Conservation (phyloP, 1,139 yeast species). For the Diutina neorugosa region DNA sequence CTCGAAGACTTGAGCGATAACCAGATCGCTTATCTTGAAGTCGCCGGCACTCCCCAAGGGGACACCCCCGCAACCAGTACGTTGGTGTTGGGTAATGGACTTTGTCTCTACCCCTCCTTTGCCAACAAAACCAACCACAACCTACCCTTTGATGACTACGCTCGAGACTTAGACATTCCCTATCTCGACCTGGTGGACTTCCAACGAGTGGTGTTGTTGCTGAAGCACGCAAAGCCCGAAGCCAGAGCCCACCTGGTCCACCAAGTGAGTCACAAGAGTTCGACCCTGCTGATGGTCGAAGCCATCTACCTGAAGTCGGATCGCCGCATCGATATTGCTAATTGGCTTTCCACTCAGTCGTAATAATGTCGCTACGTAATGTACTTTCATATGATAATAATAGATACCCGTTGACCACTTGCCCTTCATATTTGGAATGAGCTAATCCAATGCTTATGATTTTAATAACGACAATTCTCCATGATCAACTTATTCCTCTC, state of each 20-base stretch:
- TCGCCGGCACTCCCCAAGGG: background rate
- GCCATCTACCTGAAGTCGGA: background rate
- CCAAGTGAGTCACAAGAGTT: background rate
- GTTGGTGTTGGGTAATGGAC: background rate
- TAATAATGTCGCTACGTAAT: too few relatives aligned
- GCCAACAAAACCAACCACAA: background rate
- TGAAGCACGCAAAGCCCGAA: background rate
- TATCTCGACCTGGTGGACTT: background rate
- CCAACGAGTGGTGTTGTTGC: background rate
- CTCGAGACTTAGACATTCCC: background rate
- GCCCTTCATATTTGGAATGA: background rate
- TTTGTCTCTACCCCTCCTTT: background rate
- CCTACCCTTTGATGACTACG: slow-evolving; percentile 1
- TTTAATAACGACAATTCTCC: too few relatives aligned
- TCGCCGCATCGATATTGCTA: background rate
- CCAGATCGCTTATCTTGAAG: background rate
- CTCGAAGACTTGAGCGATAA: background rate
- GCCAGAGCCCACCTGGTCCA: background rate
- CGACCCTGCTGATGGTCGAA: background rate
- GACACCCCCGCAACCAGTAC: background rate
- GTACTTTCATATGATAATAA: background rate
- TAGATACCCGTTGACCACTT: background rate
- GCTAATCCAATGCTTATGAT: too few relatives aligned
- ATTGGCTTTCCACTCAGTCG: background rate
- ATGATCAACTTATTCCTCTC: too few relatives aligned